Evolutionary conservation across 345 rosid genomes (phyloP), one percentile per base, ranked within the genome.

Genomic region (Gossypium raimondii): DNA sequence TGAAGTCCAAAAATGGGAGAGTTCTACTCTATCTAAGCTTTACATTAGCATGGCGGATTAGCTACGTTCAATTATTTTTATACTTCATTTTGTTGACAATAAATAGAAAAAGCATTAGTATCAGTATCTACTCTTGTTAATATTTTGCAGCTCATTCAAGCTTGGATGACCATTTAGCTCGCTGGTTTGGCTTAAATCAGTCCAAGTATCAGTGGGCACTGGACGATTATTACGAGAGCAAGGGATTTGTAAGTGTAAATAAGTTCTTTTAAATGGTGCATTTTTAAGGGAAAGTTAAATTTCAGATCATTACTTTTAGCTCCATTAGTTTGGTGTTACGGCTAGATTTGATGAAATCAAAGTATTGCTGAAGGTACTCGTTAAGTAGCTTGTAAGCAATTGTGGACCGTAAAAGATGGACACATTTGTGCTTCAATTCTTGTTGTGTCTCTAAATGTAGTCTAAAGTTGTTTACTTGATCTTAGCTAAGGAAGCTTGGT

Each of bases 171-270:
- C 91, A 92, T 84, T 78, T 96, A 88, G 97, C 97, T 13, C 90
- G 93, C n/a, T 96, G 99, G 99, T 90, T 93, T 78, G 99, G 99
- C 41, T 88, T 96, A 81, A 86, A 96, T 83, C 99, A 92, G 77
- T 96, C 99, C 13, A 96, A 91, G 89, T 96, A 93, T 64, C 99
- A 96, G 61, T 96, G 99, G 99, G 99, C 98, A 43, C 73, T 96
- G 82, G 98, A 96, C 59, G 93, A 92, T 85, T 96, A 96, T 72
- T 90, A 91, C 67, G 89, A 92, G 81, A 82, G 71, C 89, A 96
- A 96, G 84, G 92, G 84, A 78, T 70, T 89, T 85, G 99, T 92
- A 87, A 86, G 89, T 56, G 12, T 41, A 53, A 53, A 18, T 75
- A 14, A 51, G 41, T 43, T 65, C 0, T 3, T 52, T 50, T 50